Percentiles rank a stretch among this genome's conserved stretches.
These are phyloP conservation scores for Lasiodiplodia citricola DNA, from an alignment of 2,329 filamentous ascomycete genomes.

Conservation along the genomic window DNA sequence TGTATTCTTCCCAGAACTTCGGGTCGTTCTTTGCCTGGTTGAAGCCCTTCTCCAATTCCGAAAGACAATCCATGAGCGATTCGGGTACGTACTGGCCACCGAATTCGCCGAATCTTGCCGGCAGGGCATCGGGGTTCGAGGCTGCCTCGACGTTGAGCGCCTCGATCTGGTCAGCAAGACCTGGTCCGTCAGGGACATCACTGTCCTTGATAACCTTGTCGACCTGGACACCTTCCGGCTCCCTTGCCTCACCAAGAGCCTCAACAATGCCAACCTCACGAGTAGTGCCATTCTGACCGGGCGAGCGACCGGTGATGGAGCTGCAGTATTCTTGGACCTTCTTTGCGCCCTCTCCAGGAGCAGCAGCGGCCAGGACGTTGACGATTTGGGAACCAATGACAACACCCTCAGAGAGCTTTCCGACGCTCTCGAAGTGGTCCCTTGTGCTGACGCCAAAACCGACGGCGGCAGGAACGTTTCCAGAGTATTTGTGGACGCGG, in stretches of 20 bases:
- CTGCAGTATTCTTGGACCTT: slow-evolving; percentile 87
- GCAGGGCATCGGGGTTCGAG: slow-evolving; percentile 62
- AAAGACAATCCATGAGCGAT: slow-evolving; percentile 95
- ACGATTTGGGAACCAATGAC: slow-evolving; percentile 97
- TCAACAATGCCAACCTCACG: slow-evolving; percentile 74
- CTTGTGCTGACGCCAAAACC: slow-evolving; percentile 96
- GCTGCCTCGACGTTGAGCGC: slow-evolving; percentile 71
- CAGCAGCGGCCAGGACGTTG: slow-evolving; percentile 74
- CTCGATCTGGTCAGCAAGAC: slow-evolving; percentile 82
- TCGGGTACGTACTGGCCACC: slow-evolving; percentile 98
- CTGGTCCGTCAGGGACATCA: slow-evolving; percentile 62
- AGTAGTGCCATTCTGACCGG: slow-evolving; percentile 56
- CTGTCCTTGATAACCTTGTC: slow-evolving; percentile 69
- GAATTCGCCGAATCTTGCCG: slow-evolving; percentile 91
- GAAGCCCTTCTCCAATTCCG: slow-evolving; percentile 89
- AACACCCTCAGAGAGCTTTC: slow-evolving; percentile 85
- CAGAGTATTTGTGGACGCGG: slow-evolving; percentile 90
- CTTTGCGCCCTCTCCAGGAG: slow-evolving; percentile 68
- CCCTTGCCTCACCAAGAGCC: slow-evolving; percentile 65
- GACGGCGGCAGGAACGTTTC: slow-evolving; percentile 86
- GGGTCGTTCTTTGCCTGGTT: slow-evolving; percentile 84
- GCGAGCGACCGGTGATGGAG: slow-evolving; percentile 66
- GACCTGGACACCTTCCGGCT: slow-evolving; percentile 69
- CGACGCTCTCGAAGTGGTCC: slow-evolving; percentile 89
- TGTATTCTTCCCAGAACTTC: slow-evolving; percentile 95